These are phyloP conservation scores for Vigna trinervia DNA, from an alignment of 306 rosid species.

Conservation along the genomic window DNA sequence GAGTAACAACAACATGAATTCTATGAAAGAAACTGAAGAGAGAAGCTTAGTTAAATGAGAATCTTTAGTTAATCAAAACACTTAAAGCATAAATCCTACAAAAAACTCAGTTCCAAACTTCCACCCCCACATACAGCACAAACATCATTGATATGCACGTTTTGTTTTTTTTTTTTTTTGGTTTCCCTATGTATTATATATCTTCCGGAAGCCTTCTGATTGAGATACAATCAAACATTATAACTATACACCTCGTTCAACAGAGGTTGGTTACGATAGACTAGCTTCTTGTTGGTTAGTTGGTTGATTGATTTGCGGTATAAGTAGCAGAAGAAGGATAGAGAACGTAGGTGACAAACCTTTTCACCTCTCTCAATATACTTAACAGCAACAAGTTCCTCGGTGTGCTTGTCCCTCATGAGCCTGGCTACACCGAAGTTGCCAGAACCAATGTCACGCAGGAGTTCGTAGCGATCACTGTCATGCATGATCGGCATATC, in stretches of 20 bases:
- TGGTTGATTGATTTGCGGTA: not conserved
- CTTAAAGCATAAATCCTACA: not conserved
- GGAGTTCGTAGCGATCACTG: constrained; percentile 90
- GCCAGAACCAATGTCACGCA: constrained; percentile 89
- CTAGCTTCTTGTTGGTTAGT: not conserved
- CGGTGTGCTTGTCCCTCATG: constrained; percentile 90
- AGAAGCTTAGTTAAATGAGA: not conserved
- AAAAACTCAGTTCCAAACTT: not conserved
- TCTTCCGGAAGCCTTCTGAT: too few relatives aligned
- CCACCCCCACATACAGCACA: too few relatives aligned
- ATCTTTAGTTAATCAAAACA: not conserved
- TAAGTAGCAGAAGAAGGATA: not conserved
- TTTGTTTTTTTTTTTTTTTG: too few relatives aligned
- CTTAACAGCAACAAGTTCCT: constrained; percentile 93
- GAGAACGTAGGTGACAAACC: constrained; percentile 57
- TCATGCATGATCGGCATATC: constrained; percentile 95
- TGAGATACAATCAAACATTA: too few relatives aligned
- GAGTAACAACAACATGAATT: not conserved
- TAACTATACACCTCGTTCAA: too few relatives aligned
- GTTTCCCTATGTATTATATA: too few relatives aligned
- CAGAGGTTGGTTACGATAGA: not conserved
- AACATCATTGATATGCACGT: too few relatives aligned
- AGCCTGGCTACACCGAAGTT: constrained; percentile 94
- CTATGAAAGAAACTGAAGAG: not conserved
- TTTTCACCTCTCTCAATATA: constrained; percentile 99